Percentiles rank a stretch among this genome's conserved stretches.
These are phyloP conservation scores for Aspergillus felis DNA, from an alignment of 2,329 filamentous ascomycete species.

Conservation along the genomic window DNA sequence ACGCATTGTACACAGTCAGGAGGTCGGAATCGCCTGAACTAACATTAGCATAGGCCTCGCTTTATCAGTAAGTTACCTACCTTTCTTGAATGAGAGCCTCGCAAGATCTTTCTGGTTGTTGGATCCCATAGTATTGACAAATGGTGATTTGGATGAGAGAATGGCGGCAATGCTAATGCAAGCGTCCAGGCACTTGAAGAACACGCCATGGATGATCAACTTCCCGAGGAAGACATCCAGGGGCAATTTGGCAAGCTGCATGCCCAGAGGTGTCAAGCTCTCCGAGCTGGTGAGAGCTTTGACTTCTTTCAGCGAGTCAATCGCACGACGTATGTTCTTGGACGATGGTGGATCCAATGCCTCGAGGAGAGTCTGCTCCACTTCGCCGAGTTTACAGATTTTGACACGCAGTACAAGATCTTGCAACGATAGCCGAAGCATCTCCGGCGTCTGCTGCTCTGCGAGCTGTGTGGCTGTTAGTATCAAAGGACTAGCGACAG, in stretches of 20 bases:
- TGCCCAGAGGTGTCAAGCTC: conserved; percentile 79
- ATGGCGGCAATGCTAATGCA: conserved; percentile 89
- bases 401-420: conserved; percentile 95
- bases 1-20: conserved; percentile 90
- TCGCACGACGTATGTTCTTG: conserved; percentile 88
- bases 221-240: conserved; percentile 95
- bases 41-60: conserved; percentile 3
- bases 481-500: background rate
- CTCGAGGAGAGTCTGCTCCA: conserved; percentile 82
- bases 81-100: conserved; percentile 71
- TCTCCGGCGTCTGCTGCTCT: conserved; percentile 93
- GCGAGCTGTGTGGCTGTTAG: conserved; percentile 55
- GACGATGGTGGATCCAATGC: conserved; percentile 85
- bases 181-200: conserved; percentile 90
- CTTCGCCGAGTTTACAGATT: conserved; percentile 91
- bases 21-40: conserved; percentile 75
- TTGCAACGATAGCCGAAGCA: conserved; percentile 88
- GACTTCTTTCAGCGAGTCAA: conserved; percentile 90
- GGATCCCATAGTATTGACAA: conserved; percentile 80
- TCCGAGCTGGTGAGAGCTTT: conserved; percentile 78
- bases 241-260: conserved; percentile 81
- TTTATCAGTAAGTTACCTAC: conserved; percentile 22
- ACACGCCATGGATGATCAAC: conserved; percentile 76
- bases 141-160: conserved; percentile 90
- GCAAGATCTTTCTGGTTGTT: conserved; percentile 77